Evolutionary conservation across 2,329 filamentous ascomycete genomes (phyloP), one percentile per base, ranked within the genome.

Genomic region (Cordyceps sp.): DNA sequence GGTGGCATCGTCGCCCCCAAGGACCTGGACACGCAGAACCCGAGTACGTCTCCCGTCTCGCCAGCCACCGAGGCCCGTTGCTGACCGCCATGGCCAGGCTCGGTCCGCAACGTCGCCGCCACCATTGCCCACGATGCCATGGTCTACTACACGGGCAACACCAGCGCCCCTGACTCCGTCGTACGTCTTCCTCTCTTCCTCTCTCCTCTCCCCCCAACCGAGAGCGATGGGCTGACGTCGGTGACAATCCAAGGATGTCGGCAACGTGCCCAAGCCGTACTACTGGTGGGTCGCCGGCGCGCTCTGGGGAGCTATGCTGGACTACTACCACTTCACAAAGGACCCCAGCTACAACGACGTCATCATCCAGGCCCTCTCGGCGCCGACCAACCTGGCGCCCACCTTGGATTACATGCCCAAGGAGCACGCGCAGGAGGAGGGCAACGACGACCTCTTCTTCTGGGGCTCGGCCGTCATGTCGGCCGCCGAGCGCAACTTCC

Each of bases 371-470:
- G 74, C 68, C 8, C 53, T 82, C 3, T 49, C 70, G 6, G 68
- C 61, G 18, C 73, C 53, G 1, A 50, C 52, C 31, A 73, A 69
- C 47, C 64, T 57, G 6, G 74, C 73, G 2, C 62, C 66, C 0
- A 49, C 64, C 8, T 58, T 63, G 36, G 62, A 81, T 51, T 78
- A 66, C 44, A 72, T 79, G 62, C 59, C 66, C 4, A 59, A 64
- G 0, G 50, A 54, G 34, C 68, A 76, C 39, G 52, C 53, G 10
- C 59, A 60, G n/a, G 66, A 72, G 37, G 69, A 78, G 48, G 77
- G 78, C 33, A 84, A 83, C 41, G 78, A 83, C 41, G 78, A 84
- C 45, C 73, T 82, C 46, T 73, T 71, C 21, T 82, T 82, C 48
- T 84, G 78, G 78, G 72, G 65, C 10, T 72, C 81, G 18, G 64